phyloP scores from a whole-genome alignment of 2,329 filamentous ascomycete species.

The Chrysoporthe deuterocubensis region DNA sequence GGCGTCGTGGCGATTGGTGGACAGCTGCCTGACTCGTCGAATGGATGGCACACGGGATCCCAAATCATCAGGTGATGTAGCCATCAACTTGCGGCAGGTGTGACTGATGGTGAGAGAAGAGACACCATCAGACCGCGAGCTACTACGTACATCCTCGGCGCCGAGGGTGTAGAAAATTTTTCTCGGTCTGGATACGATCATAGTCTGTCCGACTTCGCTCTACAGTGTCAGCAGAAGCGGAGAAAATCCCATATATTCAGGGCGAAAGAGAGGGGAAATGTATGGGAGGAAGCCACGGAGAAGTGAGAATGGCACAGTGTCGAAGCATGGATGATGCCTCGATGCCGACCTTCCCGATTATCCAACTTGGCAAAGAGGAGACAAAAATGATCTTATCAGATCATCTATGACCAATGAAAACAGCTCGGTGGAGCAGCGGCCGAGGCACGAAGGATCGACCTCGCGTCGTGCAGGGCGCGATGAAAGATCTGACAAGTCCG shows the following conservation, averaged over 20 bases:
- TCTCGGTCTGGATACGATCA: conserved; percentile 17
- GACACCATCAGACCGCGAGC: background rate
- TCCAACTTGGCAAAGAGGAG: conserved; percentile 12
- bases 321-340: conserved; percentile 20
- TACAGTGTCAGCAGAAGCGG: conserved; percentile 24
- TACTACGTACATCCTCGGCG: background rate
- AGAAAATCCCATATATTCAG: conserved; percentile 11
- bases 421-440: conserved; percentile 1
- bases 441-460: conserved; percentile 18
- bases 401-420: conserved; percentile 33
- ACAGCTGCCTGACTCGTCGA: conserved; percentile 1
- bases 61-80: conserved; percentile 6
- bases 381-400: conserved; percentile 33
- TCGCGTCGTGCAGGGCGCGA: conserved; percentile 6
- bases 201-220: conserved; percentile 25
- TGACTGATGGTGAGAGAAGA: background rate
- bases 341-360: conserved; percentile 14
- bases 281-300: background rate
- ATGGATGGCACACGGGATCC: background rate
- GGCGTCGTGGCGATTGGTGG: background rate
- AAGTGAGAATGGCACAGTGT: conserved; percentile 3
- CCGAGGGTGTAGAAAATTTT: conserved; percentile 19
- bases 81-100: conserved; percentile 18
- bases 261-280: conserved; percentile 4
- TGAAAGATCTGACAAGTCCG: conserved; percentile 26